These are phyloP conservation scores for Prunus persica DNA, from an alignment of 306 rosid species.

Conservation along the genomic window DNA sequence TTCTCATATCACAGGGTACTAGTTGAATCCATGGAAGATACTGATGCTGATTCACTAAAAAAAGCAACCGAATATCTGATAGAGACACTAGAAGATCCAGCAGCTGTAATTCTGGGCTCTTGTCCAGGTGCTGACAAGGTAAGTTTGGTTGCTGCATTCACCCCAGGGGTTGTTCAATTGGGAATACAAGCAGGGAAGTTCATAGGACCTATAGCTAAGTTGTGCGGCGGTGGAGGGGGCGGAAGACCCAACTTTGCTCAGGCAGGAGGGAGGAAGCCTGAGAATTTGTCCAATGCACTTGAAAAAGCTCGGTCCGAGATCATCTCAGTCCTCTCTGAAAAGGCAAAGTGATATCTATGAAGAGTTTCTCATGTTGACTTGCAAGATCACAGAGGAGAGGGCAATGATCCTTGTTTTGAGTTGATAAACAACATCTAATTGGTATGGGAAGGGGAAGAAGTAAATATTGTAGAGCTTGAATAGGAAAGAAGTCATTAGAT, in stretches of 20 bases:
- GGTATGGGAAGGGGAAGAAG: background rate
- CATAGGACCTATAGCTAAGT: slow-evolving; percentile 80
- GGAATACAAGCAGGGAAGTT: slow-evolving; percentile 94
- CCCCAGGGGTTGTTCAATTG: slow-evolving; percentile 62
- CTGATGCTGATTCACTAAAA: slow-evolving; percentile 81
- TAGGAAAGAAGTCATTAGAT: background rate
- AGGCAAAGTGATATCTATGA: slow-evolving; percentile 40
- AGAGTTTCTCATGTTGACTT: background rate
- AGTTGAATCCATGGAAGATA: slow-evolving; percentile 79
- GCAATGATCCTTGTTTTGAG: slow-evolving; percentile 13
- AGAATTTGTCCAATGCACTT: slow-evolving; percentile 65
- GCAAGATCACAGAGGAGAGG: slow-evolving; percentile 6
- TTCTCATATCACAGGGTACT: slow-evolving; percentile 52
- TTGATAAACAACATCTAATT: background rate
- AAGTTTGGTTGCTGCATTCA: slow-evolving; percentile 92
- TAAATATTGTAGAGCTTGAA: background rate
- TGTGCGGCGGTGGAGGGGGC: slow-evolving; percentile 97
- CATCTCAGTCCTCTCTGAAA: slow-evolving; percentile 48
- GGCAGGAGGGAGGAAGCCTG: slow-evolving; percentile 94
- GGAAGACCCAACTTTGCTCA: slow-evolving; percentile 96
- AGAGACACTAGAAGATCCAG: slow-evolving; percentile 72
- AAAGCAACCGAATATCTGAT: slow-evolving; percentile 80
- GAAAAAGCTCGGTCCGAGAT: slow-evolving; percentile 74
- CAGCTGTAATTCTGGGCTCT: slow-evolving; percentile 85
- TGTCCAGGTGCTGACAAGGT: slow-evolving; percentile 88